phyloP scores from a whole-genome alignment of 352 stramenopile species.

The Saprolegnia diclina region DNA sequence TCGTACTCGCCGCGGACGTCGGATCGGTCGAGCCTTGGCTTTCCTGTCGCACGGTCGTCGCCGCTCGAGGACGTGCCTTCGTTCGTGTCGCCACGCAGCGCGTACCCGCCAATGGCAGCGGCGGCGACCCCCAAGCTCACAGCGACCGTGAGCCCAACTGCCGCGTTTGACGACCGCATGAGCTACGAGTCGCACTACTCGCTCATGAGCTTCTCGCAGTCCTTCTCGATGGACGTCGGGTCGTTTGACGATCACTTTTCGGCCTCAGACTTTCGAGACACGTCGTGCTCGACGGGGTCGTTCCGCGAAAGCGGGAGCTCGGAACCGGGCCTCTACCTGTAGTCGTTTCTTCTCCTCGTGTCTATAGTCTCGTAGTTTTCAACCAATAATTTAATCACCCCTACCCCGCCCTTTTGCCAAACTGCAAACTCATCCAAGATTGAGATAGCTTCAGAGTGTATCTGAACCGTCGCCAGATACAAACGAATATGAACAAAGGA shows the following conservation, averaged over 20 bases:
- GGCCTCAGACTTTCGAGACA: not conserved
- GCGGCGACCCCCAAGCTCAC: not conserved
- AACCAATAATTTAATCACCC: not conserved
- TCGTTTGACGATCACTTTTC: not conserved
- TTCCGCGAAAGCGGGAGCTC: not conserved
- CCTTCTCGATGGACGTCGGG: not conserved
- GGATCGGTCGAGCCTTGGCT: not conserved
- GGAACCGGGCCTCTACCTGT: conserved; percentile 6
- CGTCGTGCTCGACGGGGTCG: not conserved
- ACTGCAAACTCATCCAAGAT: too few species aligned
- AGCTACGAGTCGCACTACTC: conserved; percentile 18
- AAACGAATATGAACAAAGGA: too few species aligned
- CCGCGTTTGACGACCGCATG: not conserved
- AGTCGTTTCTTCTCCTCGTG: not conserved
- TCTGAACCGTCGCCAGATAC: too few species aligned
- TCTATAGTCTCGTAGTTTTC: not conserved
- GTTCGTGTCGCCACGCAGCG: conserved; percentile 8
- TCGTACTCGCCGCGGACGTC: conserved; percentile 6
- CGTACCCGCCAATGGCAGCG: too few species aligned
- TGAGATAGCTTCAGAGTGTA: not conserved
- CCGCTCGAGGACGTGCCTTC: not conserved
- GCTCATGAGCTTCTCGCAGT: conserved; percentile 15
- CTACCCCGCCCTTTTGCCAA: too few species aligned
- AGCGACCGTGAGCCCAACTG: not conserved
- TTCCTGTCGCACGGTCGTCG: not conserved